Evolutionary conservation across 164 flowering plant genomes (phyloP).

Genomic region (Nymphaea colorata): DNA sequence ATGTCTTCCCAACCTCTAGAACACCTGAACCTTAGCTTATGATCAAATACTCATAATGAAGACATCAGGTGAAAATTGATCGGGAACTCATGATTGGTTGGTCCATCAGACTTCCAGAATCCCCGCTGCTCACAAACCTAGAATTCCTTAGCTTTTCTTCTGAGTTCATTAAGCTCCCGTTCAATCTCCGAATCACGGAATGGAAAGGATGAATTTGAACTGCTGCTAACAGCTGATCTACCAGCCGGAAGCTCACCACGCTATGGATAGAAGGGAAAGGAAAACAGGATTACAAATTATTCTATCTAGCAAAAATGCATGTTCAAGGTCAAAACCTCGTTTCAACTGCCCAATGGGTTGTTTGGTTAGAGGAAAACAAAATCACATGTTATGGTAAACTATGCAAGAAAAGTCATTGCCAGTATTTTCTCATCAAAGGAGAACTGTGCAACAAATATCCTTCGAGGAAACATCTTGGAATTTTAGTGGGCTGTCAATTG

Average conservation of each 20-base stretch:
- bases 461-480: no score
- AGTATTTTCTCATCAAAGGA: no score
- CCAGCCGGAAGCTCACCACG: constrained; percentile 95
- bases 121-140: constrained; percentile 12
- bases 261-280: constrained; percentile 16
- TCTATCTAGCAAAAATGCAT: not conserved
- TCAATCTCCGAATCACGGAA: constrained; percentile 70
- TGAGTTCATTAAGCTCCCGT: constrained; percentile 74
- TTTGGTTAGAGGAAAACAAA: no score
- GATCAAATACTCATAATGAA: no score
- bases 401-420: no score
- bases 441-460: no score
- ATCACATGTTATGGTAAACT: no score
- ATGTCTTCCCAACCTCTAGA: not conserved
- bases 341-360: no score
- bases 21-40: not conserved
- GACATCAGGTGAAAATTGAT: not conserved
- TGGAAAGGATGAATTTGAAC: constrained; percentile 28
- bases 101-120: not conserved
- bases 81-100: not conserved
- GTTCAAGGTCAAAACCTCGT: no score
- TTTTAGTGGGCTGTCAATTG: no score
- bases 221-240: constrained; percentile 38
- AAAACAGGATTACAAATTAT: not conserved
- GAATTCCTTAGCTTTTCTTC: constrained; percentile 57